Base-by-base conservation (phyloP, 805 yeast species). In the Starmerella geochares region DNA sequence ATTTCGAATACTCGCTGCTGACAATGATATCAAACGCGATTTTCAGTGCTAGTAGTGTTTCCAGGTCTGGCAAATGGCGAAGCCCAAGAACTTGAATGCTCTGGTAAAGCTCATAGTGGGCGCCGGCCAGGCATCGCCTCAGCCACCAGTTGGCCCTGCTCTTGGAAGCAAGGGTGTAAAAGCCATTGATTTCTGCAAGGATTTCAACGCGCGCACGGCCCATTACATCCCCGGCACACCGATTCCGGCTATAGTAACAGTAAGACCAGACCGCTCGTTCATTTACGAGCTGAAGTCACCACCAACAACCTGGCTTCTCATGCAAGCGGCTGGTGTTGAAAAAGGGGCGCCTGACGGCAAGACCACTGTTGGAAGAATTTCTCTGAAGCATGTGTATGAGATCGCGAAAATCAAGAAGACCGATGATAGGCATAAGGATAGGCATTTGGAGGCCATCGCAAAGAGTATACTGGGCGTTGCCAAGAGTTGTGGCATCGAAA, bases 101-200 rank as follows among this genome's bases (percentile, higher is more conserved):
- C 62, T 88, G 59, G 86, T 90, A 48, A 92, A 90, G 67, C 77
- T 90, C 53, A 80, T 90, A 46, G 97, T 90, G 3, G 95, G 90
- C 8, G 97, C 98, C 4, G 97, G 97, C 3, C 85, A 87, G 65
- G 98, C 98, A 0, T 92, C 96, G 1, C 97, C 98, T 37, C 82
- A 96, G 2, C 98, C 98, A 25, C 98, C 98, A 6, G 97, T 92
- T 25, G 98, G 98, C 57, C 98, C 98, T 41, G 98, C 97, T 0
- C 73, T 92, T 45, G 98, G 98, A 58, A 90, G 97, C 52, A 90
- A 90, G 67, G 98, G 98, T 73, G 94, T 92, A 42, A 92, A 92
- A 65, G 97, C 97, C 55, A 92, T 92, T 62, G 98, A 92, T 67
- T 92, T 92, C 62, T 90, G 97, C 71, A 92, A 92, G 67, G 97